phyloP scores from a whole-genome alignment of 768 basidiomycete species.

The Sporobolomyces roseus region DNA sequence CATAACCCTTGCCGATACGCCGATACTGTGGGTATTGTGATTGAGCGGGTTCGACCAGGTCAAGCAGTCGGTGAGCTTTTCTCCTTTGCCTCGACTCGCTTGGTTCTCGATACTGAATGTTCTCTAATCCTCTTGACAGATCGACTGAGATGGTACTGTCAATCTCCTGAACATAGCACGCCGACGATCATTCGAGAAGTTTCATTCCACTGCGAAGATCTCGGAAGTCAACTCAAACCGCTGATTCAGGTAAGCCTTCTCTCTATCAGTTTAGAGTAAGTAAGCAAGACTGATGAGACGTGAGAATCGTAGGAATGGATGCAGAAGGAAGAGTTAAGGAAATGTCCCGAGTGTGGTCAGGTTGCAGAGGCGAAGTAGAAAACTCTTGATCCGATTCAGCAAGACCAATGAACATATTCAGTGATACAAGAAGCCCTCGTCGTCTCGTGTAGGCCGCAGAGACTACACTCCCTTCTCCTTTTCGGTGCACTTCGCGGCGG shows the following conservation, averaged over 20 bases:
- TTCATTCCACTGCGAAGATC: slow-evolving; percentile 77
- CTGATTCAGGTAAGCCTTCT: slow-evolving; percentile 57
- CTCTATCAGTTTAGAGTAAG: too few species aligned
- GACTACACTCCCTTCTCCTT: too few species aligned
- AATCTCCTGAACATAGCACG: slow-evolving; percentile 55
- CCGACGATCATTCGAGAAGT: slow-evolving; percentile 81
- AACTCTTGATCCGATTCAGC: too few species aligned
- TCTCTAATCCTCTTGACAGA: slow-evolving; percentile 55
- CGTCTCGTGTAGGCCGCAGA: too few species aligned
- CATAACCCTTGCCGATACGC: slow-evolving; percentile 91
- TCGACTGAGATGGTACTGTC: slow-evolving; percentile 88
- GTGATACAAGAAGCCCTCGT: too few species aligned
- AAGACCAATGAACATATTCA: background rate
- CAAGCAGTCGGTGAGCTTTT: slow-evolving; percentile 62
- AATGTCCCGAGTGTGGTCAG: slow-evolving; percentile 66
- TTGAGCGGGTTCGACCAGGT: slow-evolving; percentile 79
- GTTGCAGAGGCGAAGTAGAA: slow-evolving; percentile 59
- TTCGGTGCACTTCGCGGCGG: too few species aligned
- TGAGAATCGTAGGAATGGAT: slow-evolving; percentile 63
- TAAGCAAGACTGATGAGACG: background rate
- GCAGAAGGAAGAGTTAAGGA: slow-evolving; percentile 60
- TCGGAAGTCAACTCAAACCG: slow-evolving; percentile 89
- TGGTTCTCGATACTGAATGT: too few species aligned
- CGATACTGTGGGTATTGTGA: slow-evolving; percentile 83
- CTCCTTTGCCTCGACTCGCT: background rate